Evolutionary conservation across 2,329 filamentous ascomycete genomes (phyloP), one percentile per base, ranked within the genome.

Genomic region (Epichloe typhina): DNA sequence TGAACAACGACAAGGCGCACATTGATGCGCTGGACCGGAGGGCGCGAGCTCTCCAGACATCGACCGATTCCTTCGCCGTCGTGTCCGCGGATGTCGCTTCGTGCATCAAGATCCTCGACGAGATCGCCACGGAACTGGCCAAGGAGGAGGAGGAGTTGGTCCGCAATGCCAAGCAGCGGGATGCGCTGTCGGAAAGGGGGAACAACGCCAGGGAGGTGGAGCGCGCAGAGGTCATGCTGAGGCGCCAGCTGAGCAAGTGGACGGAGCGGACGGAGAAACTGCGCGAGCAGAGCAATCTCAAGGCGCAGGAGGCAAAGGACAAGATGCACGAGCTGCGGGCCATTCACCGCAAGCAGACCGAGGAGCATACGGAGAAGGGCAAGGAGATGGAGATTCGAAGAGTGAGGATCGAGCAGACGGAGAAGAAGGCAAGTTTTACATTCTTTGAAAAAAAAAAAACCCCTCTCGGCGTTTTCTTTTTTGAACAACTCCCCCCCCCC

Each of bases 351-450:
- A 82, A 82, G 63, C 72, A 97, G 54, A 86, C 84, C 0, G 86
- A 91, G 62, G 91, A 98, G 73, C 77, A 90, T 55, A 79, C 79
- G 1, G 88, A 93, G 50, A 94, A 95, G 69, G 84, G 84, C 36
- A 84, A 88, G 52, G 91, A 97, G 62, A 94, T 97, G 71, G 93
- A 98, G 72, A 82, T 86, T 63, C 77, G 90, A 60, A 81, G 87
- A 58, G 88, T 96, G n/a, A 76, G 90, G 54, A 97, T 98, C 56
- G 93, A 98, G 69, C 89, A 96, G 72, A 95, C 88, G 8, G 91
- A 97, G 77, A 97, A 97, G 73, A 97, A 97, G 86, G 89, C 89
- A 73, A 50, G 57, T 51, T 35, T 31, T 5, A 7, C 11, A 31
- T 31, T 31, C 26, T 3, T 26, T 8, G 7, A 9, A 8, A 26